Evolutionary conservation across 1,139 yeast species (phyloP).

Genomic region (Zygotorulaspora mrakii): DNA sequence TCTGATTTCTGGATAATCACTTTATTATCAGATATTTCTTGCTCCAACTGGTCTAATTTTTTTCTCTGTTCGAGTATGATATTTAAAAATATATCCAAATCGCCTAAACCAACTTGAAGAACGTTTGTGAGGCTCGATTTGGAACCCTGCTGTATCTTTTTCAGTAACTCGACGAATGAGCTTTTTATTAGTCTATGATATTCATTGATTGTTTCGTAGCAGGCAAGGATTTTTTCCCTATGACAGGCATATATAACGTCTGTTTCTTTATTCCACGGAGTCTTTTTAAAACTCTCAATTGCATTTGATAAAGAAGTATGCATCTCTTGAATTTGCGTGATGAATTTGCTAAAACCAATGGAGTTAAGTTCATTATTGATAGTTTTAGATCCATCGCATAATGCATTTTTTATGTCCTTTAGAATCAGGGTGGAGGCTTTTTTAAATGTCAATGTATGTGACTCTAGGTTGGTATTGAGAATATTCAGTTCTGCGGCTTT

Average conservation of each 20-base stretch:
- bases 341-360: neutral
- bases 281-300: slow-evolving; percentile 2
- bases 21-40: slow-evolving; percentile 12
- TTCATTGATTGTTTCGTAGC: slow-evolving; percentile 7
- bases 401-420: slow-evolving; percentile 5
- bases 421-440: slow-evolving; percentile 5
- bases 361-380: slow-evolving; percentile 1
- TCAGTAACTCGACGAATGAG: slow-evolving; percentile 4
- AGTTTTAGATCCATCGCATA: neutral
- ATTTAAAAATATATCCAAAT: neutral
- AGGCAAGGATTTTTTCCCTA: slow-evolving; percentile 9
- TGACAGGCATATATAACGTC: slow-evolving; percentile 12
- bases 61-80: slow-evolving; percentile 7
- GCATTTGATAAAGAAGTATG: slow-evolving; percentile 3
- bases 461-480: slow-evolving; percentile 18
- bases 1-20: slow-evolving; percentile 8
- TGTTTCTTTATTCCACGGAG: slow-evolving; percentile 10
- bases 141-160: slow-evolving; percentile 1
- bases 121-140: slow-evolving; percentile 15
- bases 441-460: slow-evolving; percentile 17
- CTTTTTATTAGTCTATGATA: slow-evolving; percentile 7
- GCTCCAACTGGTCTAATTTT: slow-evolving; percentile 5
- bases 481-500: slow-evolving; percentile 22
- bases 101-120: slow-evolving; percentile 16
- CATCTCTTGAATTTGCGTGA: slow-evolving; percentile 5